Evolutionary conservation across 1,139 yeast genomes (phyloP).

Genomic region (Saccharomyces uvarum): DNA sequence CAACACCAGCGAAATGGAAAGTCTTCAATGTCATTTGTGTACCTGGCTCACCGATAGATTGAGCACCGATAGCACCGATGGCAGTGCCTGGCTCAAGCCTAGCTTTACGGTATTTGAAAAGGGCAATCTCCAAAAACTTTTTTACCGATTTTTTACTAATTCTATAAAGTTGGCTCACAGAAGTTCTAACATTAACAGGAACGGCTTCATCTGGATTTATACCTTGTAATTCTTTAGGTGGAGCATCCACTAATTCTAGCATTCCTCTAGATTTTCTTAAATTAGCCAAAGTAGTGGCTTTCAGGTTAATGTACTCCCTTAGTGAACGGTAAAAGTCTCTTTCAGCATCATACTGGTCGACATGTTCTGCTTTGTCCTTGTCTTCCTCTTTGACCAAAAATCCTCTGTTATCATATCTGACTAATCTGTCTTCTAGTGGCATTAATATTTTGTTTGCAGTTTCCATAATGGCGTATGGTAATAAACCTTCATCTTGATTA

Average conservation of each 20-base stretch:
- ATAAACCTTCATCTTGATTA: constrained; percentile 47
- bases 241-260: constrained; percentile 39
- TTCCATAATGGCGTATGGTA: constrained; percentile 63
- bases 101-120: constrained; percentile 78
- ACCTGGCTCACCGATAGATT: constrained; percentile 98
- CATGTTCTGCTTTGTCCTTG: constrained; percentile 45
- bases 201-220: constrained; percentile 43
- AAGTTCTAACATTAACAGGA: constrained; percentile 34
- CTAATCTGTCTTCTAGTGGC: constrained; percentile 53
- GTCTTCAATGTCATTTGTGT: constrained; percentile 98
- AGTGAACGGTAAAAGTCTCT: constrained; percentile 73
- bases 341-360: constrained; percentile 81
- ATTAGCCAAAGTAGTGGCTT: constrained; percentile 50
- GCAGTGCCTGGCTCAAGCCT: constrained; percentile 99
- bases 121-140: constrained; percentile 69
- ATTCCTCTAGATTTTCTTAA: constrained; percentile 52
- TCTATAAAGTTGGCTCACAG: constrained; percentile 68
- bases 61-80: constrained; percentile 98
- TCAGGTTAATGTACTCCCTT: constrained; percentile 50
- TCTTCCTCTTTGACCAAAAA: constrained; percentile 40
- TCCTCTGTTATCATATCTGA: constrained; percentile 71
- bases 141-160: constrained; percentile 54
- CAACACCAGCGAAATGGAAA: constrained; percentile 99
- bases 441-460: constrained; percentile 48
- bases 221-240: constrained; percentile 36